Evolutionary conservation across 2,329 filamentous ascomycete species (phyloP).

Genomic region (Aspergillus pseudonomiae): DNA sequence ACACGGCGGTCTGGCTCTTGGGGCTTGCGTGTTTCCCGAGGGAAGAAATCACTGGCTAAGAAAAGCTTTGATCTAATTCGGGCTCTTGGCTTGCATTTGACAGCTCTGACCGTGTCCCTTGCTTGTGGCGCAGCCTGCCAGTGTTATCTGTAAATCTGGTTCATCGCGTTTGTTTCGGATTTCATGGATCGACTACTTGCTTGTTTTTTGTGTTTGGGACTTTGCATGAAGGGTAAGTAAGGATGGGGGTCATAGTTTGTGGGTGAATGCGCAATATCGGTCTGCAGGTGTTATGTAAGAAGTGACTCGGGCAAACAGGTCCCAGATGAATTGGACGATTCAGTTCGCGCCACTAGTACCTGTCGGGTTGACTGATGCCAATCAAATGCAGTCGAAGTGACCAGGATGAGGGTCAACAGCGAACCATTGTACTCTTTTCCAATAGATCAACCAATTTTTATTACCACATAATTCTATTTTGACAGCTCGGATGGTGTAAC

Average conservation of each 20-base stretch:
- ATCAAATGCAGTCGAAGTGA: neutral
- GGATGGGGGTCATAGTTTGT: neutral
- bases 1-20: neutral
- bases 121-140: conserved; percentile 14
- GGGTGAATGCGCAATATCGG: neutral
- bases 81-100: conserved; percentile 12
- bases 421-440: neutral
- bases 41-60: neutral
- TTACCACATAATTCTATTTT: neutral
- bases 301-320: neutral
- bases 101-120: conserved; percentile 17
- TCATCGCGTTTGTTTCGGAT: conserved; percentile 14
- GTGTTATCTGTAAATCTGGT: conserved; percentile 9
- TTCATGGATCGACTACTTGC: neutral
- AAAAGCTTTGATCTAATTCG: conserved; percentile 6
- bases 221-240: neutral
- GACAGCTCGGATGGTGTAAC: conserved; percentile 7
- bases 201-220: neutral
- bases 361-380: neutral
- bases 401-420: neutral
- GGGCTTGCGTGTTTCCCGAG: neutral
- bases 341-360: neutral
- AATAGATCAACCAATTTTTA: neutral
- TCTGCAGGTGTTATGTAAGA: neutral
- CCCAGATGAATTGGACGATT: neutral